Evolutionary conservation across 2,329 filamentous ascomycete species (phyloP), one percentile per base, ranked within the genome.

Genomic region (Fusarium zealandicum): DNA sequence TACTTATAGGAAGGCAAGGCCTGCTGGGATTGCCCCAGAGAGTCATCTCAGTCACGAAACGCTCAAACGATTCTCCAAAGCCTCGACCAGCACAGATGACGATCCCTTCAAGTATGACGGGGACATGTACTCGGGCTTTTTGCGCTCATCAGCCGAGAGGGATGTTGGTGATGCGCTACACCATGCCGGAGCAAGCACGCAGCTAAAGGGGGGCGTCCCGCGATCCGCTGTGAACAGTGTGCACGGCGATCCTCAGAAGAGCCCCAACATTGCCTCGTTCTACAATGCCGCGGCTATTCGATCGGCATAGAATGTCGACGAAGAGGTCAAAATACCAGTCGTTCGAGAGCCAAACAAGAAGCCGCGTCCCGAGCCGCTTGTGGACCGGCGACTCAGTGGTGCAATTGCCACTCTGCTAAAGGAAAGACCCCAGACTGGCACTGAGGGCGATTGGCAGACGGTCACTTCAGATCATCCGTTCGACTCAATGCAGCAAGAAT

Each of bases 81-180:
- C 73, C 49, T 75, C 73, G 2, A 71, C 67, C 54, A 72, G 72
- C 18, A 66, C 67, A 3, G 73, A 71, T 20, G 73, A 70, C 1
- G 78, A 81, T 33, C 78, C 76, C 0, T 82, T 82, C 66, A 71
- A 72, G 40, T 82, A 80, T 54, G 79, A 81, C 59, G 70, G 67
- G 28, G 70, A 70, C 8, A 56, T 67, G 2, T 78, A 78, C 55
- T 71, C 69, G 12, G 53, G 69, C 9, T 76, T 76, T 32, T 60
- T 79, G 8, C 68, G 72, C 7, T 66, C 73, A 4, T 68, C 71
- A 1, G 73, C 71, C 50, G 78, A 81, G 54, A 70, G 74, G 48
- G 76, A 81, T 10, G 71, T 80, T 12, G 80, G 76, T 48, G 70
- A 63, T 18, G 74, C 71, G 7, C 71, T 80, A 16, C 72, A 70